Conservation (phyloP, 352 stramenopile species). For the Globisporangium lucens region DNA sequence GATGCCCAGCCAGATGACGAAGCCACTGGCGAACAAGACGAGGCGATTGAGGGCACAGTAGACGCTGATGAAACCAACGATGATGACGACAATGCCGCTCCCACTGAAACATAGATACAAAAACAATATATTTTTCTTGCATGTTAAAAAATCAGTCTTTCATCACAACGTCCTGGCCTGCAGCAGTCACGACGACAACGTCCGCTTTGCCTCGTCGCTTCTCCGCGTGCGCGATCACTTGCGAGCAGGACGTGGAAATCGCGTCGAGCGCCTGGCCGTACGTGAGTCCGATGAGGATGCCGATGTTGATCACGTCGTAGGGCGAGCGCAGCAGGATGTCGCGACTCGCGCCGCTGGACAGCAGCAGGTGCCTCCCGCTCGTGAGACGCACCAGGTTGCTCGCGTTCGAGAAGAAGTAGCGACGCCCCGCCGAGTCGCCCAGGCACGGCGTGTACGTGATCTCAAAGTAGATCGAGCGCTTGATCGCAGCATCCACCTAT, state of each 20-base stretch:
- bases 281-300: constrained; percentile 65
- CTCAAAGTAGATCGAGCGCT: constrained; percentile 74
- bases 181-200: constrained; percentile 31
- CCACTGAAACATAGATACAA: neutral
- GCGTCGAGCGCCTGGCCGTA: constrained; percentile 70
- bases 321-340: constrained; percentile 77
- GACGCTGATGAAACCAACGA: neutral
- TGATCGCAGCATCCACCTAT: constrained; percentile 66
- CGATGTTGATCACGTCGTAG: constrained; percentile 81
- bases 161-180: constrained; percentile 40
- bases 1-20: neutral
- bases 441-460: constrained; percentile 79
- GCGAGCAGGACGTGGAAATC: constrained; percentile 47
- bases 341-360: constrained; percentile 68
- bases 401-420: constrained; percentile 87
- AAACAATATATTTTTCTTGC: constrained; percentile 4
- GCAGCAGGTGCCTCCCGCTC: constrained; percentile 59
- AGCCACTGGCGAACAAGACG: neutral
- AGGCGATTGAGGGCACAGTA: constrained; percentile 10
- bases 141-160: constrained; percentile 23
- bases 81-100: neutral
- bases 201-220: constrained; percentile 47
- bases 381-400: constrained; percentile 75
- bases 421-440: constrained; percentile 63
- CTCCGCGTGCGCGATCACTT: constrained; percentile 59